These are phyloP conservation scores for Sugiyamaella marilandica DNA, from an alignment of 805 yeast species.

Conservation along the genomic window DNA sequence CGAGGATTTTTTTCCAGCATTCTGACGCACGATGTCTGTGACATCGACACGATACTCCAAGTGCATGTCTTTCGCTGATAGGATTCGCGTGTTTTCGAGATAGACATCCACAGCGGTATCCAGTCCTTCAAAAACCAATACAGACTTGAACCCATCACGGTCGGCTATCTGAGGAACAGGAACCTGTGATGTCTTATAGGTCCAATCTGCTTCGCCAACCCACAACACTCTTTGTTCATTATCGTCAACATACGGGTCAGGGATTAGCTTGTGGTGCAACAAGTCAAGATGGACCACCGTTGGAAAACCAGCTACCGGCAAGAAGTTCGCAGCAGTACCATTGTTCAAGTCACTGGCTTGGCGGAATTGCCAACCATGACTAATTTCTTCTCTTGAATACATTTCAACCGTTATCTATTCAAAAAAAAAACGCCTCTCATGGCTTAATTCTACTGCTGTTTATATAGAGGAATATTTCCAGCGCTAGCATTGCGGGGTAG, in stretches of 20 bases:
- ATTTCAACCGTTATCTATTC: neutral
- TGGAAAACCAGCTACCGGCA: slow-evolving; percentile 13
- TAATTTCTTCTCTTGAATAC: neutral
- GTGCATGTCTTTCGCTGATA: slow-evolving; percentile 42
- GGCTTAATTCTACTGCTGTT: no score
- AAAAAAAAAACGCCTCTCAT: no score
- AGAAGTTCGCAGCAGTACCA: neutral
- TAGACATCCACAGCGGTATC: slow-evolving; percentile 20
- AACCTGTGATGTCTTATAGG: slow-evolving; percentile 28
- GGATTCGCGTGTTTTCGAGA: slow-evolving; percentile 34
- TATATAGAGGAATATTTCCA: no score
- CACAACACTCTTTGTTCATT: slow-evolving; percentile 44
- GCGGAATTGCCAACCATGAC: slow-evolving; percentile 8
- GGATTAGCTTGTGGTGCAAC: slow-evolving; percentile 35
- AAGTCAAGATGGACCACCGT: slow-evolving; percentile 32
- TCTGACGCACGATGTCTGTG: neutral
- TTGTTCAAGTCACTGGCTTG: neutral
- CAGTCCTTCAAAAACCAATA: slow-evolving; percentile 19
- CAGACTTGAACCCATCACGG: neutral
- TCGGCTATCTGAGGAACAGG: neutral
- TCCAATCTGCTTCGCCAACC: slow-evolving; percentile 48
- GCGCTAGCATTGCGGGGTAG: neutral
- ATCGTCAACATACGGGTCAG: slow-evolving; percentile 42
- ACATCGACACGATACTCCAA: slow-evolving; percentile 32
- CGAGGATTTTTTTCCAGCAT: neutral